phyloP scores from a whole-genome alignment of 257 asterid genomes.

The Rehmannia glutinosa region DNA sequence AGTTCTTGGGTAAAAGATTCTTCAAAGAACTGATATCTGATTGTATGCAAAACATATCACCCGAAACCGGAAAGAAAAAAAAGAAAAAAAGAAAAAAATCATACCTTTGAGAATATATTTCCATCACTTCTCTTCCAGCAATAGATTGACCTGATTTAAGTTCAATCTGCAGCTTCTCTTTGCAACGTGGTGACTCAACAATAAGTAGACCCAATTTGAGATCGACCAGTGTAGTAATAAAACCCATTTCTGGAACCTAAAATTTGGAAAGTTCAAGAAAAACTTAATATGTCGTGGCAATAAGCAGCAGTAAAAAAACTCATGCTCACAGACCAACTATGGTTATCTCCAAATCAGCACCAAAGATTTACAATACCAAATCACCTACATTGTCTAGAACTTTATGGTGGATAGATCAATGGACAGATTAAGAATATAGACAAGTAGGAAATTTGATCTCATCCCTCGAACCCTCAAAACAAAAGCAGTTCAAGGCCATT shows the following conservation, averaged over 20 bases:
- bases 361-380: not conserved
- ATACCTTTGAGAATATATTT: conserved; percentile 64
- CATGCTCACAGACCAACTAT: not conserved
- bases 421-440: no score
- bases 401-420: no score
- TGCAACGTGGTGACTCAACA: conserved; percentile 76
- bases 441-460: no score
- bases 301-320: not conserved
- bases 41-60: not conserved
- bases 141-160: conserved; percentile 35
- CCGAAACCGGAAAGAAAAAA: not conserved
- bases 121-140: conserved; percentile 51
- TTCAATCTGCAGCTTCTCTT: conserved; percentile 70
- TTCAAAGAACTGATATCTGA: not conserved
- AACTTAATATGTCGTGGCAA: conserved; percentile 2
- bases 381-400: no score
- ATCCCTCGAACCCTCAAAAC: no score
- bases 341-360: not conserved
- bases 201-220: conserved; percentile 67
- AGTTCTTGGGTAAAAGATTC: not conserved
- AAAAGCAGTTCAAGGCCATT: no score
- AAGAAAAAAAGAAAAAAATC: not conserved
- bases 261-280: not conserved
- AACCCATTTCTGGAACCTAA: conserved; percentile 89
- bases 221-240: conserved; percentile 62